Evolutionary conservation across 139 green algal genomes (phyloP), one percentile per base, ranked within the genome.

Genomic region (Raphidocelis subcapitata): DNA sequence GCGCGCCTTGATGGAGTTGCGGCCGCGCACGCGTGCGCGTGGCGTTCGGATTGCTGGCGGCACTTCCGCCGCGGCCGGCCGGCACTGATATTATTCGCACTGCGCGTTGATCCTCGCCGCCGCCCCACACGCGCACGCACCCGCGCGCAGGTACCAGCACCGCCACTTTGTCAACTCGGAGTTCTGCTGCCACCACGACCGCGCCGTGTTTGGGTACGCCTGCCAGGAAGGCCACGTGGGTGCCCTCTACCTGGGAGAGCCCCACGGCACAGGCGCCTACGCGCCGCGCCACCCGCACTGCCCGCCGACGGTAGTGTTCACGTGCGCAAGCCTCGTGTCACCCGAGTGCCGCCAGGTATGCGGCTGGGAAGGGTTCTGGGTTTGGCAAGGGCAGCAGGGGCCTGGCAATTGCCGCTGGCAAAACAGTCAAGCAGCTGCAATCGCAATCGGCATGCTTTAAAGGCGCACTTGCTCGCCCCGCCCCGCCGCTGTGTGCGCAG

Each of bases 161-260:
- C 63, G 62, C 60, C 49, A 77, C 31, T 77, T 69, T 64, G 61
- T 29, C 46, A 69, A 70, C 31, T 44, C 31, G 0, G 44, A 69
- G 10, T 64, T 32, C 61, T 77, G 70, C 61, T 77, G 70, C 63
- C n/a, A 77, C 49, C 26, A 47, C 2, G 70, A 77, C 49, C 3
- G 46, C 16, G 46, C 62, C 33, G 70, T 77, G 0, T 65, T 62
- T 62, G 35, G 31, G 4, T 76, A 69, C 59, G 62, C 5, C 5
- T 76, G 70, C 16, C 5, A 44, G 32, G 31, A 3, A 12, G 29
- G 24, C 41, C 3, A 36, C 35, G 21, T 3, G 16, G 23, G 37
- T 12, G 35, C 23, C 24, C 59, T 60, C 0, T 37, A n/a, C 33
- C 2, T 49, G 41, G 41, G 41, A n/a, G n/a, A n/a, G n/a, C n/a